Conservation (phyloP, 176 grass and related monocot species). For the Juncus inflexus region DNA sequence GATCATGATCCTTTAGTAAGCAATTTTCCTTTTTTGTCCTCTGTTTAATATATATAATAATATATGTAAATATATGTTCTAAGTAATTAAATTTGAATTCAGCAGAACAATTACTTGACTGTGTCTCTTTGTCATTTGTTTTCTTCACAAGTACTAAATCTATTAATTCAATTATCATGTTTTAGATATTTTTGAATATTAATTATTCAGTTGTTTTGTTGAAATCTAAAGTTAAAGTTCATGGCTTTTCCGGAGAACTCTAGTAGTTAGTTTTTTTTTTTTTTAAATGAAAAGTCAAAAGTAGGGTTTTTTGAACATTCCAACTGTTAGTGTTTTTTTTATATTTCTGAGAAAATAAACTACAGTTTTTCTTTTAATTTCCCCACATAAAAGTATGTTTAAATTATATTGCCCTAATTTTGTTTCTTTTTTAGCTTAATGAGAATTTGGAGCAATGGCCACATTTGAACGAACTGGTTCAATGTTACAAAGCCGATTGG, state of each 20-base stretch:
- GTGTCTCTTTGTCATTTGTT: too few relatives aligned
- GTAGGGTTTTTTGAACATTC: not conserved
- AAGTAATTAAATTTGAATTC: too few relatives aligned
- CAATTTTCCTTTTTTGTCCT: not conserved
- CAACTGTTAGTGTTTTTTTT: slow-evolving; percentile 14
- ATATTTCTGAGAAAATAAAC: not conserved
- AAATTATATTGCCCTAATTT: not conserved
- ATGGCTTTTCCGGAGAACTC: too few relatives aligned
- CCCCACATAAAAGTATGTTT: slow-evolving; percentile 19
- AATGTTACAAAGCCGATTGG: slow-evolving; percentile 90
- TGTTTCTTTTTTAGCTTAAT: slow-evolving; percentile 61
- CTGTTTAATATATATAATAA: slow-evolving; percentile 4
- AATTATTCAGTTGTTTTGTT: too few relatives aligned
- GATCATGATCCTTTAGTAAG: slow-evolving; percentile 76
- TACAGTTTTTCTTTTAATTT: slow-evolving; percentile 15
- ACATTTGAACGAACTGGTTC: slow-evolving; percentile 92
- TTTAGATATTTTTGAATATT: too few relatives aligned
- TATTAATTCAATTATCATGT: too few relatives aligned
- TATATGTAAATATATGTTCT: not conserved
- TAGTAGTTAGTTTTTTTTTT: not conserved
- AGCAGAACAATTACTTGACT: too few relatives aligned
- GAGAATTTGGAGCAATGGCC: slow-evolving; percentile 97
- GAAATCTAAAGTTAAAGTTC: too few relatives aligned
- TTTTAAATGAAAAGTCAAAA: not conserved
- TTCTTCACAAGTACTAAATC: too few relatives aligned